Evolutionary conservation across 2,329 filamentous ascomycete species (phyloP).

Genomic region (Phialemonium atrogriseum): DNA sequence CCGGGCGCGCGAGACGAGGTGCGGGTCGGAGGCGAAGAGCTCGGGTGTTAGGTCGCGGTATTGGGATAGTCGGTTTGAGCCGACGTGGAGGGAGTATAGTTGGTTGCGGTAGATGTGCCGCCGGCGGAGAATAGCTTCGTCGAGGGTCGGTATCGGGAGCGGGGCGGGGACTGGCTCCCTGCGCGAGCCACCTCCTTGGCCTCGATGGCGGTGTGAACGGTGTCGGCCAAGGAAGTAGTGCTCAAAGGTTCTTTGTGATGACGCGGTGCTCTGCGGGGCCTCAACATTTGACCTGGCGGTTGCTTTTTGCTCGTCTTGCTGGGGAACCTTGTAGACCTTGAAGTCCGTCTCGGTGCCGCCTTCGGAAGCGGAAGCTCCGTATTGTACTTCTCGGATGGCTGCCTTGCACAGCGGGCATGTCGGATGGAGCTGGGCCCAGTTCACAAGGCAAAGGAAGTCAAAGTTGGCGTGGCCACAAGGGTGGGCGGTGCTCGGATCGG

Average conservation of each 20-base stretch:
- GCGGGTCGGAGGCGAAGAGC: slow-evolving; percentile 53
- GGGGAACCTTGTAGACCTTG: slow-evolving; percentile 48
- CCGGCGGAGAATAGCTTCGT: slow-evolving; percentile 45
- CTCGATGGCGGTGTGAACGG: background rate
- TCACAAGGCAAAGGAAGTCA: slow-evolving; percentile 76
- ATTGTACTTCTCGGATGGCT: slow-evolving; percentile 49
- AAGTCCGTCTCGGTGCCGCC: slow-evolving; percentile 32
- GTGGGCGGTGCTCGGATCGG: slow-evolving; percentile 60
- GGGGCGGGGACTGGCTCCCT: slow-evolving; percentile 1
- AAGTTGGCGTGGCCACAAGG: slow-evolving; percentile 78
- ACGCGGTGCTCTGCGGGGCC: background rate
- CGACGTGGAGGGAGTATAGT: slow-evolving; percentile 73
- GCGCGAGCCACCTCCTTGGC: no score
- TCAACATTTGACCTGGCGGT: background rate
- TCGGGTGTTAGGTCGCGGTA: slow-evolving; percentile 61
- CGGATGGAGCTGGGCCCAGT: slow-evolving; percentile 67
- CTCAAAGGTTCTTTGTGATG: slow-evolving; percentile 1
- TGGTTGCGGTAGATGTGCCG: slow-evolving; percentile 64
- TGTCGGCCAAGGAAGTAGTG: slow-evolving; percentile 2
- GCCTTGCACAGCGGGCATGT: slow-evolving; percentile 74
- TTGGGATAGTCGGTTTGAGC: slow-evolving; percentile 67
- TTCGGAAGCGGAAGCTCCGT: slow-evolving; percentile 40
- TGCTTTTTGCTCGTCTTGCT: background rate
- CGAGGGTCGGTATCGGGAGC: slow-evolving; percentile 15
- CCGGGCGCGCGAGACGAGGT: slow-evolving; percentile 67